Percentiles rank a stretch among this genome's conserved stretches.
These are phyloP conservation scores for Pythium chondricola DNA, from an alignment of 352 stramenopile species.

Conservation along the genomic window DNA sequence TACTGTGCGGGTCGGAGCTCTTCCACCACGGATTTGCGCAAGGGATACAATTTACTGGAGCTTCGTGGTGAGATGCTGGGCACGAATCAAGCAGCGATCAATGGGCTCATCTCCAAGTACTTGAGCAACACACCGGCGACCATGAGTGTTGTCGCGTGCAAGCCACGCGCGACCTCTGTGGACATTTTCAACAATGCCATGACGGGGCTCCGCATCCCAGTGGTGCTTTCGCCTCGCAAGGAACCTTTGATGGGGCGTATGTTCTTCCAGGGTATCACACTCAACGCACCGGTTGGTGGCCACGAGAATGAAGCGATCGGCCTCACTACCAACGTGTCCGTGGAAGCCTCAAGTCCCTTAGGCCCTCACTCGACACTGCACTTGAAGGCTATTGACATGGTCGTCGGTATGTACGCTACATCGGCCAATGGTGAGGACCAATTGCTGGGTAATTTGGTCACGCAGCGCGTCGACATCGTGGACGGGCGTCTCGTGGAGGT, in stretches of 20 bases:
- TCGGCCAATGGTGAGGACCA: conserved; percentile 16
- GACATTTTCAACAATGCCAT: conserved; percentile 70
- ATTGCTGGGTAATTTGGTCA: conserved; percentile 42
- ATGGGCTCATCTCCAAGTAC: conserved; percentile 70
- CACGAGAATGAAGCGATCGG: conserved; percentile 39
- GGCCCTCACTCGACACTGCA: conserved; percentile 49
- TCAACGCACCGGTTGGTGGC: conserved; percentile 35
- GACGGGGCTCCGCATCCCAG: conserved; percentile 63
- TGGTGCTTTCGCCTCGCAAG: conserved; percentile 46
- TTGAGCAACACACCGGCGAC: conserved; percentile 47
- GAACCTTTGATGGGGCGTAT: conserved; percentile 52
- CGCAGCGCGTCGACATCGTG: conserved; percentile 46
- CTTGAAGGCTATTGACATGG: conserved; percentile 57
- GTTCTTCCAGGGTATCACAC: conserved; percentile 54
- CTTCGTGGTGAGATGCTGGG: conserved; percentile 61
- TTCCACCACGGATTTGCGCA: conserved; percentile 20
- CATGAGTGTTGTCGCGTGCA: conserved; percentile 59
- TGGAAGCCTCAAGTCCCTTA: conserved; percentile 65
- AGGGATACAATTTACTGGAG: conserved; percentile 68
- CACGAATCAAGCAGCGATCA: conserved; percentile 57
- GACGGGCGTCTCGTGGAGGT: conserved; percentile 42
- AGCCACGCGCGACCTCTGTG: conserved; percentile 49
- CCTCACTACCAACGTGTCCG: conserved; percentile 44
- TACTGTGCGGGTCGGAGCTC: conserved; percentile 32
- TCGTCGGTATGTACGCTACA: conserved; percentile 36